These are phyloP conservation scores for Stellera chamaejasme DNA, from an alignment of 345 rosid species.

Conservation along the genomic window DNA sequence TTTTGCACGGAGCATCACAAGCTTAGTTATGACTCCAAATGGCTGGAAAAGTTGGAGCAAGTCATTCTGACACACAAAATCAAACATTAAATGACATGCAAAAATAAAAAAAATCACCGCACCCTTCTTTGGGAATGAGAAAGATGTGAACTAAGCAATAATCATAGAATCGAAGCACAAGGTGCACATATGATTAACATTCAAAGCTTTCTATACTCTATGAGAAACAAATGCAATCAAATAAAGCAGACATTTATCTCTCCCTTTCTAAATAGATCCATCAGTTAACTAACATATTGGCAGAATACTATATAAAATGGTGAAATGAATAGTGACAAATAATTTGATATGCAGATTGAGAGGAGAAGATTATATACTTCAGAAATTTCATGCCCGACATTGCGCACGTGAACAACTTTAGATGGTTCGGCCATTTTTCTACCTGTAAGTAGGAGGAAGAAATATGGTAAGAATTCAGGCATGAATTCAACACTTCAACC, in stretches of 20 bases:
- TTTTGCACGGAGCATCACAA: conserved; percentile 97
- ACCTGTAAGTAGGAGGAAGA: conserved; percentile 14
- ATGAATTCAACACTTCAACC: conserved; percentile 5
- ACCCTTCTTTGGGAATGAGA: too few relatives aligned
- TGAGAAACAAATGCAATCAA: too few relatives aligned
- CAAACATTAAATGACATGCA: conserved; percentile 5
- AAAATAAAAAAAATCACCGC: background rate
- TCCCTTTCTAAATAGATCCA: too few relatives aligned
- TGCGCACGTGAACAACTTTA: conserved; percentile 95
- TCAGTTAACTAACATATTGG: too few relatives aligned
- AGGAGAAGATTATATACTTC: conserved; percentile 43
- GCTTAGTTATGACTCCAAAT: conserved; percentile 94
- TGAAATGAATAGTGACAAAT: too few relatives aligned
- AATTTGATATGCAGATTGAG: background rate
- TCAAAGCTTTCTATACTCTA: too few relatives aligned
- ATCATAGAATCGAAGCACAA: too few relatives aligned
- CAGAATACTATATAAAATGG: too few relatives aligned
- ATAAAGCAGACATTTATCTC: too few relatives aligned
- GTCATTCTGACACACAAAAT: conserved; percentile 55
- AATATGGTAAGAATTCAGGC: conserved; percentile 2
- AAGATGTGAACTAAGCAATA: too few relatives aligned
- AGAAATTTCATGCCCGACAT: conserved; percentile 94
- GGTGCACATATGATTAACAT: too few relatives aligned
- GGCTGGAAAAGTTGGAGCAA: conserved; percentile 97
- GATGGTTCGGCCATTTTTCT: conserved; percentile 78